Evolutionary conservation across 2,329 filamentous ascomycete species (phyloP), one percentile per base, ranked within the genome.

Genomic region (Paracoccidioides brasiliensis): DNA sequence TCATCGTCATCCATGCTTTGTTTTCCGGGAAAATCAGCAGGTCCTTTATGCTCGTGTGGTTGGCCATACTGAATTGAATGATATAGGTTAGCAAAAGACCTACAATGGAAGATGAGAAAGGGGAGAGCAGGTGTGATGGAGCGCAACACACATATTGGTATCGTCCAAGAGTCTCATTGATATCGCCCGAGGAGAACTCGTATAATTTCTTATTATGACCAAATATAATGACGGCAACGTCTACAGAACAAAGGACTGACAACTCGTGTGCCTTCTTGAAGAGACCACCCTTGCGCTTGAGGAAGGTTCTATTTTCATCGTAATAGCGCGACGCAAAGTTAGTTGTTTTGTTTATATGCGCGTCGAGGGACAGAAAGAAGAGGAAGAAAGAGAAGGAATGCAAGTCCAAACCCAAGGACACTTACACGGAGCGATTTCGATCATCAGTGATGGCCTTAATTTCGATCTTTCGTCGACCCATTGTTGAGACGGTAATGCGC

Each of bases 241-340:
- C 93, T 69, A 98, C 93, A 42, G 90, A 96, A 72, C 93, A 98
- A 60, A 98, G 85, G 49, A 98, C 93, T 54, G 91, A 95, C 53
- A 98, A 81, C 79, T 98, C 93, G 72, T 98, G 90, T 54, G 93
- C 93, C 81, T 98, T 98, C 78, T 98, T 98, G 81, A 98, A 98
- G 52, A 98, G 79, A 66, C 93, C 93, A 65, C 91, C 93, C 75
- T 98, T 98, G 76, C 93, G 88, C 80, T 98, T 98, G 64, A 98
- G 78, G 72, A 98, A 98, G 46, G 93, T 98, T 62, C 90, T 96
- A 67, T 64, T 60, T 63, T 61, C 22, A 22, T 44, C 53, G 41
- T 10, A 49, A 30, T n/a, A 12, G 45, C 32, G 38, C 45, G 56
- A 45, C 14, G 45, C 9, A 28, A 28, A 3, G 42, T 44, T 44